Percentiles rank a stretch among this genome's conserved stretches.
These are phyloP conservation scores for Knoxdaviesia proteae DNA, from an alignment of 2,329 filamentous ascomycete genomes.

Conservation along the genomic window DNA sequence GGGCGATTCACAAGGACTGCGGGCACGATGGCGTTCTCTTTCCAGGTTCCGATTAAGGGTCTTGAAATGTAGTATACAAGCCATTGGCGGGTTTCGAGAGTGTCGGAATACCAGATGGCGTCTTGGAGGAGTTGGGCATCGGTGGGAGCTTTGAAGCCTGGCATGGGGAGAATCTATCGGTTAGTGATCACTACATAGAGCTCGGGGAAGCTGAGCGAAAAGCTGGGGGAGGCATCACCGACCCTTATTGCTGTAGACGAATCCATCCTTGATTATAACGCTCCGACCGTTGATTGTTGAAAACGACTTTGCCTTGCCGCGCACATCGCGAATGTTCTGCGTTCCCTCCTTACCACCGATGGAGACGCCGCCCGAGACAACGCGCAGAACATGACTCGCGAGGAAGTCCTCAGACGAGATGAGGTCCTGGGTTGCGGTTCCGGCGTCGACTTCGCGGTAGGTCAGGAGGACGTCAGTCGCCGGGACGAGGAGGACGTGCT, in stretches of 20 bases:
- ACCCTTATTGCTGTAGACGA: constrained; percentile 95
- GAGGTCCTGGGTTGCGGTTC: constrained; percentile 55
- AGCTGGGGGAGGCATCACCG: constrained; percentile 7
- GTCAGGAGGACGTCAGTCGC: constrained; percentile 81
- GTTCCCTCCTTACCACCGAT: constrained; percentile 32
- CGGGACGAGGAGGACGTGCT: constrained; percentile 85
- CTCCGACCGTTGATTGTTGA: constrained; percentile 82
- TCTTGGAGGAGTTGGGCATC: constrained; percentile 78
- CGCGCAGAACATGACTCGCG: constrained; percentile 84
- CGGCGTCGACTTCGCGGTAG: constrained; percentile 71
- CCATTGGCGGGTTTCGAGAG: constrained; percentile 82
- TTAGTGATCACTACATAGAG: not conserved
- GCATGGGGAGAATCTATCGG: not conserved
- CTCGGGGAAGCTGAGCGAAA: too few relatives aligned
- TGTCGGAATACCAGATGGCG: constrained; percentile 70
- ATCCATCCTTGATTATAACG: constrained; percentile 82
- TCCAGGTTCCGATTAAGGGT: constrained; percentile 67
- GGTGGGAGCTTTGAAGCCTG: constrained; percentile 78
- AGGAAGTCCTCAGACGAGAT: constrained; percentile 85
- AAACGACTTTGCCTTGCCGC: constrained; percentile 86
- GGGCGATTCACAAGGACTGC: constrained; percentile 25
- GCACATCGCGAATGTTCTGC: constrained; percentile 59
- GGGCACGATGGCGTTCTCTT: constrained; percentile 50
- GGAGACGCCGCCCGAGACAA: constrained; percentile 35
- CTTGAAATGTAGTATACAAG: constrained; percentile 89